Evolutionary conservation across 345 rosid genomes (phyloP).

Genomic region (Melaleuca alternifolia): DNA sequence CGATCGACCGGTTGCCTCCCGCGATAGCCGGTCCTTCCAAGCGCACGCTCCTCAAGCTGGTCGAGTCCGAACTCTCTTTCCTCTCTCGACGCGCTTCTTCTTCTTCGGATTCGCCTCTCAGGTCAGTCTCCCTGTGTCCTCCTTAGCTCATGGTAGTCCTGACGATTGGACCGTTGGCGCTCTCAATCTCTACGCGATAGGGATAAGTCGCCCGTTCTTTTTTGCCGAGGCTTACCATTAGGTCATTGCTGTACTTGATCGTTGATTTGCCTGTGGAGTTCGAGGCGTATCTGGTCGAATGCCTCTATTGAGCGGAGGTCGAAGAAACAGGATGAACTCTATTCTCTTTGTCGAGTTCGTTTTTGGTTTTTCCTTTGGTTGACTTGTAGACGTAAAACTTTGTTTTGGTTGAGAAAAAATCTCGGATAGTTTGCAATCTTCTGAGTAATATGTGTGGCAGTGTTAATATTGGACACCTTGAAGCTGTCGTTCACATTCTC

Average conservation of each 20-base stretch:
- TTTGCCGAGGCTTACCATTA: background rate
- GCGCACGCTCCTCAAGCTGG: slow-evolving; percentile 63
- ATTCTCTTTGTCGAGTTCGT: background rate
- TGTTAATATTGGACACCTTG: slow-evolving; percentile 70
- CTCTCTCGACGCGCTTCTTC: slow-evolving; percentile 33
- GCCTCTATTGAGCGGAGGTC: background rate
- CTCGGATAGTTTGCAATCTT: background rate
- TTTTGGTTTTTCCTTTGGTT: background rate
- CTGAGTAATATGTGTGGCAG: slow-evolving; percentile 16
- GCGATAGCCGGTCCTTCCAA: slow-evolving; percentile 31
- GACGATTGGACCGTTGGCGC: background rate
- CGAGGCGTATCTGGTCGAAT: too few species aligned
- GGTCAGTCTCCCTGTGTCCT: slow-evolving; percentile 18
- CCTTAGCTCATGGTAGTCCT: background rate
- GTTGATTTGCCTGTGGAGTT: background rate
- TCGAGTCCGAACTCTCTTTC: slow-evolving; percentile 63
- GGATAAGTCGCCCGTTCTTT: background rate
- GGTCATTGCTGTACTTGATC: background rate
- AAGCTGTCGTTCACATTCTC: slow-evolving; percentile 55
- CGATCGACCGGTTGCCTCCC: slow-evolving; percentile 28
- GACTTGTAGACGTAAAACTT: background rate
- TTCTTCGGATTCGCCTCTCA: slow-evolving; percentile 21
- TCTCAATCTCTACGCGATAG: background rate
- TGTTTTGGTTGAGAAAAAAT: background rate
- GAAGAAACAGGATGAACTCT: background rate